phyloP scores from a whole-genome alignment of 495 filamentous ascomycete species.

The Thermothielavioides terrestris region DNA sequence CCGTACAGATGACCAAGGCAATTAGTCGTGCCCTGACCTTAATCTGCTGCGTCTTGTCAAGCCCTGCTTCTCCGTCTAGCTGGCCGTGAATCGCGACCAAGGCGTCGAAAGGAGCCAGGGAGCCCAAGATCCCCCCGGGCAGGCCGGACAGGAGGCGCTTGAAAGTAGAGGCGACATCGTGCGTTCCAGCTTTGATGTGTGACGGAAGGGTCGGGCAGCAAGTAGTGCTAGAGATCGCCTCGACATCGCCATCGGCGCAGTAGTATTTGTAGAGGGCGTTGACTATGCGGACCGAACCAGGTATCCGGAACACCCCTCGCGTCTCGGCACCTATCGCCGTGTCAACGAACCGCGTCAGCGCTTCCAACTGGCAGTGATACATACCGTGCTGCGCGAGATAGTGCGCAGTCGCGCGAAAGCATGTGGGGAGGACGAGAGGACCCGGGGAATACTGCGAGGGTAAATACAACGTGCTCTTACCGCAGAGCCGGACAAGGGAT shows the following conservation, averaged over 20 bases:
- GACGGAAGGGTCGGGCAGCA: slow-evolving; percentile 45
- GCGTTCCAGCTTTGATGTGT: slow-evolving; percentile 48
- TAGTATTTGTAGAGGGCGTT: slow-evolving; percentile 56
- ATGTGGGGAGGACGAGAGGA: slow-evolving; percentile 60
- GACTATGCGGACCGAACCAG: slow-evolving; percentile 47
- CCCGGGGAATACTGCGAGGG: slow-evolving; percentile 56
- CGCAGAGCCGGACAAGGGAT: slow-evolving; percentile 62
- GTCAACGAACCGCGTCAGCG: slow-evolving; percentile 14
- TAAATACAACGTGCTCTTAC: slow-evolving; percentile 59
- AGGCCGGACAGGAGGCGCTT: slow-evolving; percentile 61
- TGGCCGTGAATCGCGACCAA: slow-evolving; percentile 55
- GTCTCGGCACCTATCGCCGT: slow-evolving; percentile 32
- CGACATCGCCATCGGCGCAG: slow-evolving; percentile 42
- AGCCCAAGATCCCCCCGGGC: slow-evolving; percentile 68
- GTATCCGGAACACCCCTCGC: slow-evolving; percentile 56
- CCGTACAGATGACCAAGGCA: slow-evolving; percentile 51
- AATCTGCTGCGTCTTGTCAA: slow-evolving; percentile 40
- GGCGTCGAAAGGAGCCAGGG: slow-evolving; percentile 53
- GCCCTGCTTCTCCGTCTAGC: slow-evolving; percentile 41
- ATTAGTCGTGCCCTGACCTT: slow-evolving; percentile 53
- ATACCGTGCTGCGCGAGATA: slow-evolving; percentile 60
- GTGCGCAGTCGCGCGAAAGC: slow-evolving; percentile 61
- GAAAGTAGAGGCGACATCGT: slow-evolving; percentile 65
- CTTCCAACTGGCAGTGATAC: too few species aligned
- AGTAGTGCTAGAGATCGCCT: slow-evolving; percentile 43